These are phyloP conservation scores for Aspergillus sp. DNA, from an alignment of 2,329 filamentous ascomycete species.

Conservation along the genomic window DNA sequence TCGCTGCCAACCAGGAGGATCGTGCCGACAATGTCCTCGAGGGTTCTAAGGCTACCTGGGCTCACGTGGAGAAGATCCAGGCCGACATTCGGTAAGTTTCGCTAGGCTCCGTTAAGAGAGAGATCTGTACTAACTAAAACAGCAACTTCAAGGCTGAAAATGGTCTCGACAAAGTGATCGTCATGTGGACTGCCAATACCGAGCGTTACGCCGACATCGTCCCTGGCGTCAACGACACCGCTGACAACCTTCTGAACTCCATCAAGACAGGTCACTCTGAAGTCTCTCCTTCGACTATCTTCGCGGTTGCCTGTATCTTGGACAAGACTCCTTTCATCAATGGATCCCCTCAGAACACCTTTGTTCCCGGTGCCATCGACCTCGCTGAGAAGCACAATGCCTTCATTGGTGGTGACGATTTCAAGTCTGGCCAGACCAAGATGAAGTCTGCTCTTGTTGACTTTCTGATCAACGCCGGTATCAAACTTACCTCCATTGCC, in stretches of 20 bases:
- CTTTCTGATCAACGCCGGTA: slow-evolving; percentile 97
- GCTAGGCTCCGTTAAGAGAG: background rate
- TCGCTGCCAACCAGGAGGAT: slow-evolving; percentile 96
- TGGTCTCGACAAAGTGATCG: slow-evolving; percentile 87
- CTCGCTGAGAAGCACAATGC: slow-evolving; percentile 82
- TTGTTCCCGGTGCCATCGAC: slow-evolving; percentile 87
- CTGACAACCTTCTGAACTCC: slow-evolving; percentile 84
- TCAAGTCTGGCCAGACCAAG: slow-evolving; percentile 99
- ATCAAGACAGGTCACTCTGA: slow-evolving; percentile 87
- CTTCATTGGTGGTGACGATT: slow-evolving; percentile 97
- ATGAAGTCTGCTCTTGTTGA: slow-evolving; percentile 99
- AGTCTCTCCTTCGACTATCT: slow-evolving; percentile 92
- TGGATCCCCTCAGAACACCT: slow-evolving; percentile 98
- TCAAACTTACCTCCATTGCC: slow-evolving; percentile 97
- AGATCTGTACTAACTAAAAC: slow-evolving; percentile 9
- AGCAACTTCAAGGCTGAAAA: slow-evolving; percentile 88
- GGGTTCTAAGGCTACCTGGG: slow-evolving; percentile 79
- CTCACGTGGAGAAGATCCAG: slow-evolving; percentile 89
- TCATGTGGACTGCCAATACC: slow-evolving; percentile 98
- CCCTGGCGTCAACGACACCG: slow-evolving; percentile 90
- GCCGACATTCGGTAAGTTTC: slow-evolving; percentile 75
- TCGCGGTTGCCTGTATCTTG: slow-evolving; percentile 90
- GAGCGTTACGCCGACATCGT: slow-evolving; percentile 92
- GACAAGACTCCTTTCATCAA: slow-evolving; percentile 96
- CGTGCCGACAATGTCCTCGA: slow-evolving; percentile 87